Conservation (phyloP, 2,329 filamentous ascomycete genomes). For the Clonostachys rhizophaga region DNA sequence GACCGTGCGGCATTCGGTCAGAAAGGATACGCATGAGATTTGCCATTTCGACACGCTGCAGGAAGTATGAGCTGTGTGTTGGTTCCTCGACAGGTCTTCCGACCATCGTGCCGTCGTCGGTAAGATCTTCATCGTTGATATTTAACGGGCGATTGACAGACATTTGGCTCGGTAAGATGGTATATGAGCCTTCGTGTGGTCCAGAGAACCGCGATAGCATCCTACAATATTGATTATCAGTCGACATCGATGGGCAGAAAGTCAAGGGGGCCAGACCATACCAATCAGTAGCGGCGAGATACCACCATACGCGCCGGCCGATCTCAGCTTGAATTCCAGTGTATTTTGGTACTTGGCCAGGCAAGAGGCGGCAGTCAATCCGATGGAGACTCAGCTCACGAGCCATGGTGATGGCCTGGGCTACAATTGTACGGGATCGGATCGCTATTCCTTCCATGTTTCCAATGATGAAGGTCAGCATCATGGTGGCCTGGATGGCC, state of each 20-base stretch:
- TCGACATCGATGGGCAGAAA: too few species aligned
- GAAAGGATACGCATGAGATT: slow-evolving; percentile 30
- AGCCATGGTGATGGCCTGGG: slow-evolving; percentile 1
- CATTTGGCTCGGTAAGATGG: slow-evolving; percentile 31
- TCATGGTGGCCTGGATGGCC: slow-evolving; percentile 14
- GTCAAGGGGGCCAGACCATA: slow-evolving; percentile 8
- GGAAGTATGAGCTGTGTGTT: slow-evolving; percentile 36
- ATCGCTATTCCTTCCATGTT: slow-evolving; percentile 17
- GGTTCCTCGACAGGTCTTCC: slow-evolving; percentile 22
- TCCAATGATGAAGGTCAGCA: slow-evolving; percentile 16
- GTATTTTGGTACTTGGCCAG: too few species aligned
- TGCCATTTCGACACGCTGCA: slow-evolving; percentile 32
- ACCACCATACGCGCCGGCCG: slow-evolving; percentile 35
- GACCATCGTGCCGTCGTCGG: slow-evolving; percentile 8
- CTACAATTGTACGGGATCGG: slow-evolving; percentile 12
- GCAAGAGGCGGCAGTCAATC: slow-evolving; percentile 14
- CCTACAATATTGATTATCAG: too few species aligned
- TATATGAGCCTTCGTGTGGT: slow-evolving; percentile 29
- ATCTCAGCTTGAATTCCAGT: slow-evolving; percentile 20
- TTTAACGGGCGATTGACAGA: slow-evolving; percentile 31
- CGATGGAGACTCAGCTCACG: slow-evolving; percentile 24
- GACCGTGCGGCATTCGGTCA: slow-evolving; percentile 19
- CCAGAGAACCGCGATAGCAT: neutral
- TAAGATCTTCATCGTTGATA: slow-evolving; percentile 29
- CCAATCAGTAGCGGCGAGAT: slow-evolving; percentile 35